A percentile compares a stretch with the other conserved stretches of the same genome.
Evolutionary conservation across 352 stramenopile genomes (phyloP).

Genomic region (Globisporangium irregulare): DNA sequence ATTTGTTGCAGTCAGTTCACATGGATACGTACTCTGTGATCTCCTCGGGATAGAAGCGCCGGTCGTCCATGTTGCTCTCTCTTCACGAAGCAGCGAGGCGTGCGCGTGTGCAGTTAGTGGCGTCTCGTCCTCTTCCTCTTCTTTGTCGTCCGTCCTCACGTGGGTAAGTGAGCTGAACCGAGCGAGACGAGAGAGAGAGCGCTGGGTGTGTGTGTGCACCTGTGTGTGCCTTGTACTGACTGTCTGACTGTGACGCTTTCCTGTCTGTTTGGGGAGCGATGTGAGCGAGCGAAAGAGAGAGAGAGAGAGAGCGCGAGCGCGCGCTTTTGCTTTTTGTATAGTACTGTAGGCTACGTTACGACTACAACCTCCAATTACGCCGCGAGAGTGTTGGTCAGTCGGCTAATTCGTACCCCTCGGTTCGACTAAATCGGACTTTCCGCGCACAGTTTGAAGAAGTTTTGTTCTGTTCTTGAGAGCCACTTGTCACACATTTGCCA

Average conservation of each 20-base stretch:
- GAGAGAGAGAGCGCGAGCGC: slow-evolving; percentile 5
- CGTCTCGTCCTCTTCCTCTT: background rate
- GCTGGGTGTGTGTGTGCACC: background rate
- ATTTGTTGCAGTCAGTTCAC: background rate
- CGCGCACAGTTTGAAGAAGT: background rate
- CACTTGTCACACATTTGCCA: slow-evolving; percentile 15
- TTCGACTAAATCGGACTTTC: slow-evolving; percentile 1
- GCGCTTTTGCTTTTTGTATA: background rate
- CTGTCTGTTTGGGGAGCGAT: slow-evolving; percentile 2
- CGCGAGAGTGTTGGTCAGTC: slow-evolving; percentile 3
- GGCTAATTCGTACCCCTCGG: background rate
- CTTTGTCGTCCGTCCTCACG: background rate
- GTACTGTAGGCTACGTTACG: slow-evolving; percentile 7
- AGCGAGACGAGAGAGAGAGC: background rate
- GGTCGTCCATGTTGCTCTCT: slow-evolving; percentile 30
- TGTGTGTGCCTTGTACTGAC: slow-evolving; percentile 1
- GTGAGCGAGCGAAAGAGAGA: slow-evolving; percentile 5
- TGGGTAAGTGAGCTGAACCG: background rate
- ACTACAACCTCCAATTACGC: slow-evolving; percentile 11
- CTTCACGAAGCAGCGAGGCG: background rate
- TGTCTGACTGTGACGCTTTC: background rate
- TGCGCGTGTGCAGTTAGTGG: background rate
- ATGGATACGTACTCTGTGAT: slow-evolving; percentile 41
- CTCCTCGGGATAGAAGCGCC: slow-evolving; percentile 51
- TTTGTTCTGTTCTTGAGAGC: background rate